A percentile compares a stretch with the other conserved stretches of the same genome.
phyloP scores from a whole-genome alignment of 2,329 filamentous ascomycete species.

The Penicillium vulpinum region DNA sequence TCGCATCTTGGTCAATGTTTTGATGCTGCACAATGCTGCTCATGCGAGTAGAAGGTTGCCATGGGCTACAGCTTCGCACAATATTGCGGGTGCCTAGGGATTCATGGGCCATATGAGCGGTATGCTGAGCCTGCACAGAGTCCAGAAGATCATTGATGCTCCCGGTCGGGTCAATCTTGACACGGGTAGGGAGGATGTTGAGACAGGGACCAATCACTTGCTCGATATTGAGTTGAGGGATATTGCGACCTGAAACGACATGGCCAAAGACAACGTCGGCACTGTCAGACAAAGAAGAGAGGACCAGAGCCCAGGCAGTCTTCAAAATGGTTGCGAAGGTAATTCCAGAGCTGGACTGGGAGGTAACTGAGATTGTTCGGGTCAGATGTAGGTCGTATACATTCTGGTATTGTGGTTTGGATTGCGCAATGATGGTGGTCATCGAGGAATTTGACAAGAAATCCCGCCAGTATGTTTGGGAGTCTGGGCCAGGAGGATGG shows the following conservation, averaged over 20 bases:
- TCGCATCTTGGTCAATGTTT: conserved; percentile 15
- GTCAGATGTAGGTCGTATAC: background rate
- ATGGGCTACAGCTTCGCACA: conserved; percentile 54
- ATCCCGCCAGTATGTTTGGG: background rate
- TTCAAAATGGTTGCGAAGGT: conserved; percentile 50
- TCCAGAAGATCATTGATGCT: conserved; percentile 49
- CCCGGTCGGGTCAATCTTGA: conserved; percentile 3
- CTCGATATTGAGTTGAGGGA: conserved; percentile 36
- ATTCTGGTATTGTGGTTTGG: background rate
- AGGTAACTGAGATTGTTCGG: background rate
- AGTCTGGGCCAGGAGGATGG: background rate
- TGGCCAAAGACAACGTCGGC: conserved; percentile 60
- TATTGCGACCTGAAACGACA: conserved; percentile 52
- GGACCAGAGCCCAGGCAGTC: conserved; percentile 58
- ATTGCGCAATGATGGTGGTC: background rate
- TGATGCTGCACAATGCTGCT: conserved; percentile 57
- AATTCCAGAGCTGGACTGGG: conserved; percentile 8
- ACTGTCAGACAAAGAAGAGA: conserved; percentile 52
- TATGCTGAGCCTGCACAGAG: conserved; percentile 52
- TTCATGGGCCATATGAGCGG: conserved; percentile 51
- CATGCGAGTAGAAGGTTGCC: conserved; percentile 56
- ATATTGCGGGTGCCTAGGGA: conserved; percentile 53
- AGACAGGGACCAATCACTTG: conserved; percentile 22
- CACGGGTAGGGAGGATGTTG: conserved; percentile 23
- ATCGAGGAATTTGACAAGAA: background rate